phyloP scores from a whole-genome alignment of 306 rosid genomes.

The Dalbergia cochinchinensis region DNA sequence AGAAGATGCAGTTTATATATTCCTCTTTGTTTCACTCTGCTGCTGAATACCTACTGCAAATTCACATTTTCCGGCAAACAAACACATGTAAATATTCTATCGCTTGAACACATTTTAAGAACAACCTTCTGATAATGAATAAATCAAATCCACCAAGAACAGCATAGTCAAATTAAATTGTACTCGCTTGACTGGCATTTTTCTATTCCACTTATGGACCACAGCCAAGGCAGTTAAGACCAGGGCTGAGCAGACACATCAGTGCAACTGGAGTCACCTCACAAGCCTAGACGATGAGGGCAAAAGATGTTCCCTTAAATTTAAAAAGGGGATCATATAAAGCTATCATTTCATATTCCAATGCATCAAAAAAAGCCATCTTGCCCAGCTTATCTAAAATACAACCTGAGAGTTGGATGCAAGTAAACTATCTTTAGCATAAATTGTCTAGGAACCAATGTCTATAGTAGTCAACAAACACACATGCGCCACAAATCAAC shows the following conservation, averaged over 20 bases:
- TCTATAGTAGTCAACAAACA: neutral
- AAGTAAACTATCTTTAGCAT: neutral
- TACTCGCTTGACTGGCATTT: conserved; percentile 10
- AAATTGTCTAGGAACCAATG: conserved; percentile 14
- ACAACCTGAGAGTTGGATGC: neutral
- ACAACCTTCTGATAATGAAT: conserved; percentile 16
- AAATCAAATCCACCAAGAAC: conserved; percentile 13
- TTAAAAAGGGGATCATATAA: neutral
- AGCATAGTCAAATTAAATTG: conserved; percentile 3
- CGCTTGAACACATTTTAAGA: neutral
- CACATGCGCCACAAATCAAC: neutral
- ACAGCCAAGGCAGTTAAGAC: conserved; percentile 2
- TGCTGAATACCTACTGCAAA: neutral
- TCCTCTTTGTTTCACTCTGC: conserved; percentile 3
- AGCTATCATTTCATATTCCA: conserved; percentile 7
- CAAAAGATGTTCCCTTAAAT: neutral
- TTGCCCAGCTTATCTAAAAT: conserved; percentile 16
- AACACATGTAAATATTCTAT: neutral
- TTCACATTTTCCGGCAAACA: conserved; percentile 10
- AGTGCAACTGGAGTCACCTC: neutral
- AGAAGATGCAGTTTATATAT: conserved; percentile 1
- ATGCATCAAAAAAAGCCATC: neutral
- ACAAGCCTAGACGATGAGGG: neutral
- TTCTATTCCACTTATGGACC: conserved; percentile 7
- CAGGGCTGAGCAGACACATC: neutral